phyloP scores from a whole-genome alignment of 2,329 filamentous ascomycete genomes.

The Triangularia verruculosa region DNA sequence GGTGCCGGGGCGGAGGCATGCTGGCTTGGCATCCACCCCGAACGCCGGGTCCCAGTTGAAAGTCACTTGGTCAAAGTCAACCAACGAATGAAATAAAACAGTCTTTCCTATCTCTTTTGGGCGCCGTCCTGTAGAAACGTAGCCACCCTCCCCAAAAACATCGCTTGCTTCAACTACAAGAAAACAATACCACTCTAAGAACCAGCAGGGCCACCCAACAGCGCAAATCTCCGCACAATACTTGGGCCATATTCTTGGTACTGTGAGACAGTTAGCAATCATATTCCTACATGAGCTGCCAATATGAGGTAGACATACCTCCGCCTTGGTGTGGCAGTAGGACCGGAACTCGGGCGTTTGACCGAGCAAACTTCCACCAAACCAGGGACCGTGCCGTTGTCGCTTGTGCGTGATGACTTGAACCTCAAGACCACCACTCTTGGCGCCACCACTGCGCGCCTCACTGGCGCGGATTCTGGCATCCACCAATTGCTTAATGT shows the following conservation, averaged over 20 bases:
- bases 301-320: constrained; percentile 44
- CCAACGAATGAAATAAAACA: constrained; percentile 8
- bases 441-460: constrained; percentile 83
- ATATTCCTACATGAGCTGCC: background rate
- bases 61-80: background rate
- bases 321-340: constrained; percentile 93
- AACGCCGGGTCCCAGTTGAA: background rate
- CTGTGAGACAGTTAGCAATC: constrained; percentile 39
- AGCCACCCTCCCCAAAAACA: constrained; percentile 16
- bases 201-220: constrained; percentile 86
- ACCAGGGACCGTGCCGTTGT: constrained; percentile 97
- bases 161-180: constrained; percentile 22
- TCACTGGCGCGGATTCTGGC: constrained; percentile 90
- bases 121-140: constrained; percentile 19
- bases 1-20: background rate
- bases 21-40: constrained; percentile 13
- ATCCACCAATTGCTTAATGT: constrained; percentile 95
- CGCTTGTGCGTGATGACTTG: constrained; percentile 97
- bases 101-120: constrained; percentile 25
- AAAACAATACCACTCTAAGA: constrained; percentile 46
- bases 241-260: constrained; percentile 96
- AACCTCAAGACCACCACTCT: constrained; percentile 90
- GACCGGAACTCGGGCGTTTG: constrained; percentile 98
- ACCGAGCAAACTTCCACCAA: constrained; percentile 91
- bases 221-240: constrained; percentile 90